These are phyloP conservation scores for Pseudocercospora cruenta DNA, from an alignment of 2,329 filamentous ascomycete genomes.

Conservation along the genomic window DNA sequence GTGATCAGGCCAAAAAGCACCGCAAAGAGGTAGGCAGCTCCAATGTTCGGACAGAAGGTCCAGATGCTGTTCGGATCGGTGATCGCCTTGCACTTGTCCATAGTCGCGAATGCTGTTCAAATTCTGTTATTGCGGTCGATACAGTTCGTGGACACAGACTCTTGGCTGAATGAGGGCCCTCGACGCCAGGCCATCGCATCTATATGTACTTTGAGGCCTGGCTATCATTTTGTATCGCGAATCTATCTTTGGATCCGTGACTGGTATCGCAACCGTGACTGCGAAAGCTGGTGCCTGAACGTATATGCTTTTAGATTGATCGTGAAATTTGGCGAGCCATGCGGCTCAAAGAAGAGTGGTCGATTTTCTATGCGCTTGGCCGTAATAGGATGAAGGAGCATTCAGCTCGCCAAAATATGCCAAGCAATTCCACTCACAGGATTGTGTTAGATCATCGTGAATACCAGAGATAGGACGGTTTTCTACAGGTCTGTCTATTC, in stretches of 20 bases:
- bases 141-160: no score
- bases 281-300: background rate
- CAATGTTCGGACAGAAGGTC: constrained; percentile 1
- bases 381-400: no score
- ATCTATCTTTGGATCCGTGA: background rate
- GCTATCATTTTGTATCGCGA: no score
- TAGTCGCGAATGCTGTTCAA: background rate
- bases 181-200: no score
- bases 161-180: no score
- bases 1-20: background rate
- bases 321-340: background rate
- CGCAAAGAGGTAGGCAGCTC: background rate
- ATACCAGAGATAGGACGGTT: no score
- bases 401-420: background rate
- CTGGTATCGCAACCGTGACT: background rate
- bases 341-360: no score
- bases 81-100: background rate
- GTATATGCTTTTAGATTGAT: background rate
- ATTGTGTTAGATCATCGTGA: no score
- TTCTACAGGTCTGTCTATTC: no score
- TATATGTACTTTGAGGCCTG: no score
- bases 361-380: no score
- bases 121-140: background rate
- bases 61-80: background rate
- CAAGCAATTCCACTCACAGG: background rate